Conservation (phyloP, 2,329 filamentous ascomycete species). For the Dactylonectria macrodidyma region DNA sequence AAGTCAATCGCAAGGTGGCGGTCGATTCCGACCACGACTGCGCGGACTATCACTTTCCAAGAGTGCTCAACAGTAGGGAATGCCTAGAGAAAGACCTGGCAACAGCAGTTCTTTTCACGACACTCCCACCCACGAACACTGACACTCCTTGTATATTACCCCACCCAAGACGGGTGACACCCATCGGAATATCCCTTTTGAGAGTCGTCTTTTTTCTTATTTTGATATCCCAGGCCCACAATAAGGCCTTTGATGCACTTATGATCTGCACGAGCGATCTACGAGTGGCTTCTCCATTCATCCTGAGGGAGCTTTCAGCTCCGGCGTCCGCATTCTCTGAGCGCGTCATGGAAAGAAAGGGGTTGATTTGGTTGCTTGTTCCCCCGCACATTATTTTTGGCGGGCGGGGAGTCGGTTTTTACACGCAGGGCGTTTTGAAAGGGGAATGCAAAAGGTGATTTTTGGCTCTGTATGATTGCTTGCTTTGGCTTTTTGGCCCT, state of each 20-base stretch:
- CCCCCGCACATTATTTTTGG: slow-evolving; percentile 27
- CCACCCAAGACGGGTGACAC: slow-evolving; percentile 38
- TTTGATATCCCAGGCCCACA: slow-evolving; percentile 56
- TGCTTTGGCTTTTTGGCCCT: slow-evolving; percentile 39
- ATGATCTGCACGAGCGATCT: slow-evolving; percentile 68
- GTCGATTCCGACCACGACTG: slow-evolving; percentile 55
- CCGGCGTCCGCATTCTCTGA: slow-evolving; percentile 28
- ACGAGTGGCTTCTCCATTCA: slow-evolving; percentile 52
- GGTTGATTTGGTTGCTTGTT: slow-evolving; percentile 40
- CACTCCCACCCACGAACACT: slow-evolving; percentile 33
- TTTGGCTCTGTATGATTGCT: slow-evolving; percentile 45
- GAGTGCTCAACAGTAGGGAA: slow-evolving; percentile 55
- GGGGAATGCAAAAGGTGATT: slow-evolving; percentile 46
- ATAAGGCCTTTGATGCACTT: slow-evolving; percentile 52
- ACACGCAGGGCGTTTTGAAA: slow-evolving; percentile 54
- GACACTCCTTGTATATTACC: slow-evolving; percentile 50
- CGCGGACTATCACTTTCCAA: slow-evolving; percentile 61
- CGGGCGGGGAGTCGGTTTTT: slow-evolving; percentile 46
- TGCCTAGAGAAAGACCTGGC: not conserved
- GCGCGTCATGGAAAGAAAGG: slow-evolving; percentile 40
- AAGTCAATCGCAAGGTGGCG: slow-evolving; percentile 63
- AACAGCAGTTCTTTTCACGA: slow-evolving; percentile 1
- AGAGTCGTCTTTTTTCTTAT: slow-evolving; percentile 41
- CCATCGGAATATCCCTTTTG: slow-evolving; percentile 34
- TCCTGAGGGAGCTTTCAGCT: slow-evolving; percentile 36